A percentile compares a stretch with the other conserved stretches of the same genome.
phyloP scores from a whole-genome alignment of 2,329 filamentous ascomycete genomes.

The Nannizziopsis arthrosporioides region DNA sequence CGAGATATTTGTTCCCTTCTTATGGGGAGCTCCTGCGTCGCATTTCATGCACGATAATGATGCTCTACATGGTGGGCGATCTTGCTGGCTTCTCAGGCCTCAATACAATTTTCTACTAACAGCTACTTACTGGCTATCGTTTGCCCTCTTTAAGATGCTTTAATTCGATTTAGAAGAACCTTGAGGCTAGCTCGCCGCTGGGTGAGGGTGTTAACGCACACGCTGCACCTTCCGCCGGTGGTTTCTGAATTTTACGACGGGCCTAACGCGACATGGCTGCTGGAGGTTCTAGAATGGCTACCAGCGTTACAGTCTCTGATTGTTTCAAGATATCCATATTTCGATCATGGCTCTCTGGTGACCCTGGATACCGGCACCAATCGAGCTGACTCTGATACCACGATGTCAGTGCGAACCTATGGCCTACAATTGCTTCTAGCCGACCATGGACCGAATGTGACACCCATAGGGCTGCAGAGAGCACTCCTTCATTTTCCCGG shows the following conservation, averaged over 20 bases:
- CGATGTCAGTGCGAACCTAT: conserved; percentile 21
- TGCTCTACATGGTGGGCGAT: conserved; percentile 42
- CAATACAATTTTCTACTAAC: conserved; percentile 12
- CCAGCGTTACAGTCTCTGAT: conserved; percentile 49
- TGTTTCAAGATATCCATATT: conserved; percentile 48
- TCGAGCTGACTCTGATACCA: neutral
- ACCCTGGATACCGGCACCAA: conserved; percentile 32
- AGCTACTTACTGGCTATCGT: neutral
- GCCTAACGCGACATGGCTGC: conserved; percentile 47
- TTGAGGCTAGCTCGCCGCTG: conserved; percentile 42
- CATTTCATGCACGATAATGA: conserved; percentile 52
- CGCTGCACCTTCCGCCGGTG: conserved; percentile 49
- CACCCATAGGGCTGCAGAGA: conserved; percentile 42
- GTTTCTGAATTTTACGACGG: conserved; percentile 51
- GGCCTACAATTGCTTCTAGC: conserved; percentile 46
- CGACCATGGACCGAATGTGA: conserved; percentile 47
- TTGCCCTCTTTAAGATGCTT: conserved; percentile 35
- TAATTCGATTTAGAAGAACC: conserved; percentile 48
- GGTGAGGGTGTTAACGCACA: conserved; percentile 48
- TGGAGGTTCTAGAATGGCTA: conserved; percentile 46
- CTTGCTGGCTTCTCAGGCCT: neutral
- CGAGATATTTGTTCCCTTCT: conserved; percentile 44
- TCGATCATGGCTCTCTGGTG: conserved; percentile 48
- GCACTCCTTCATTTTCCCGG: conserved; percentile 43
- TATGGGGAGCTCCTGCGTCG: conserved; percentile 53